Conservation (phyloP, 257 asterid species). For the Craterostigma plantagineum region DNA sequence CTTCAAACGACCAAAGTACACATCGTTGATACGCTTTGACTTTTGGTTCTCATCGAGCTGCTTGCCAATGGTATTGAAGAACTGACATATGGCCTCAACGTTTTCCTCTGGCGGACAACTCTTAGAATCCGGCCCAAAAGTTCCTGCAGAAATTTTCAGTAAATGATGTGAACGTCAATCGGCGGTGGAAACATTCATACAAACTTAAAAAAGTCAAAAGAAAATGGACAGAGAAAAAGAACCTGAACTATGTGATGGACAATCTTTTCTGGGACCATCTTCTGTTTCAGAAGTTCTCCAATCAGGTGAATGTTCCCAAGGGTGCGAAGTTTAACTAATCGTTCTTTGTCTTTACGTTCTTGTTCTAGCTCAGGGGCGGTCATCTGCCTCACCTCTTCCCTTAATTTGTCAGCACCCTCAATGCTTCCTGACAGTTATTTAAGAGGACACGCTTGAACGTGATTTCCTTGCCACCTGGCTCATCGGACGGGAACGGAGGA, state of each 20-base stretch:
- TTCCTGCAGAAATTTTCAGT: conserved; percentile 1
- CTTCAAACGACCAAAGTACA: conserved; percentile 53
- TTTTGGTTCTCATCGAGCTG: conserved; percentile 78
- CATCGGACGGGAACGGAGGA: conserved; percentile 88
- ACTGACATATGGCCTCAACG: conserved; percentile 95
- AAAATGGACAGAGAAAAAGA: conserved; percentile 1
- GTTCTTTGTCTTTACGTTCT: conserved; percentile 83
- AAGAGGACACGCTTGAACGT: conserved; percentile 73
- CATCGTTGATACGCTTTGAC: conserved; percentile 50
- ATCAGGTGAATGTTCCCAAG: conserved; percentile 92
- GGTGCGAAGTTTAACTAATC: conserved; percentile 70
- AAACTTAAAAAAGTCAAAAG: too few relatives aligned
- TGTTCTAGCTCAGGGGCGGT: conserved; percentile 68
- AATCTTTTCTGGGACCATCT: conserved; percentile 89
- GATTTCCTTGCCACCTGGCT: conserved; percentile 81
- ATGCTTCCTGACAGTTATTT: conserved; percentile 81
- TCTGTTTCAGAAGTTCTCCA: conserved; percentile 97
- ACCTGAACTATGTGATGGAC: conserved; percentile 99
- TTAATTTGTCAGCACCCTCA: conserved; percentile 70
- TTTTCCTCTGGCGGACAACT: conserved; percentile 86
- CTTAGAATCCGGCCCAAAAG: conserved; percentile 39
- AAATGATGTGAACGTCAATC: too few relatives aligned
- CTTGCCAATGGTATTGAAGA: conserved; percentile 82
- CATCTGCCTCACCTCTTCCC: conserved; percentile 84
- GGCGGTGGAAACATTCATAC: too few relatives aligned